These are phyloP conservation scores for Medakamo hakoo DNA, from an alignment of 139 green algal species.

Conservation along the genomic window DNA sequence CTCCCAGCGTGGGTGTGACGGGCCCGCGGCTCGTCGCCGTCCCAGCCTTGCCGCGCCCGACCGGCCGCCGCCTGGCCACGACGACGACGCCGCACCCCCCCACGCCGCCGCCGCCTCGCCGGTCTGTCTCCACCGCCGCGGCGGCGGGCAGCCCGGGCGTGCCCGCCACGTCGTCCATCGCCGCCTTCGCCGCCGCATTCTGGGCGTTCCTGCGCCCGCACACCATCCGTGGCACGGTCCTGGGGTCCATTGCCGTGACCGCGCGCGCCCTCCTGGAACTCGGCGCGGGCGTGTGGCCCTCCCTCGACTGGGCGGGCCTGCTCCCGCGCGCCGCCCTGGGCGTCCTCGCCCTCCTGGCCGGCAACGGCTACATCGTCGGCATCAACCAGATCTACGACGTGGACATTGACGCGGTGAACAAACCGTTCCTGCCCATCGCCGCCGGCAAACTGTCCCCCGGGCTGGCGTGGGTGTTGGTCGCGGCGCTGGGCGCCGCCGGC, in stretches of 20 bases:
- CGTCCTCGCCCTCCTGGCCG: conserved; percentile 76
- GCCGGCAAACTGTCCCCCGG: conserved; percentile 51
- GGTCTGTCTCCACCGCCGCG: no score
- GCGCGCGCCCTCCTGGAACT: conserved; percentile 48
- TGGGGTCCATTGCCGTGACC: conserved; percentile 69
- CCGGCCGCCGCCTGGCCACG: no score
- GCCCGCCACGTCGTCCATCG: background rate
- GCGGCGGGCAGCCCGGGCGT: no score
- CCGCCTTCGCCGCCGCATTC: conserved; percentile 63
- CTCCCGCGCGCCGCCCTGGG: conserved; percentile 68
- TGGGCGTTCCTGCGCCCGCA: conserved; percentile 97
- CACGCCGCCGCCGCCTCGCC: no score
- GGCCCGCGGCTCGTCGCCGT: no score
- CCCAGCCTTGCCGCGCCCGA: no score
- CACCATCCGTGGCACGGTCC: conserved; percentile 80
- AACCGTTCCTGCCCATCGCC: conserved; percentile 94
- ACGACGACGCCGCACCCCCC: no score
- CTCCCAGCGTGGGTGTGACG: no score
- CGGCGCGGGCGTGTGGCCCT: conserved; percentile 7
- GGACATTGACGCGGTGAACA: conserved; percentile 92
- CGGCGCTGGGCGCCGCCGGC: conserved; percentile 50
- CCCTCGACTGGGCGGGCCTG: conserved; percentile 73
- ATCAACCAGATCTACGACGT: conserved; percentile 97
- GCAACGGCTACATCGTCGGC: conserved; percentile 98
- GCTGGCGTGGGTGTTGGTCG: conserved; percentile 52